These are phyloP conservation scores for Mycena crocata DNA, from an alignment of 768 basidiomycete species.

Conservation along the genomic window DNA sequence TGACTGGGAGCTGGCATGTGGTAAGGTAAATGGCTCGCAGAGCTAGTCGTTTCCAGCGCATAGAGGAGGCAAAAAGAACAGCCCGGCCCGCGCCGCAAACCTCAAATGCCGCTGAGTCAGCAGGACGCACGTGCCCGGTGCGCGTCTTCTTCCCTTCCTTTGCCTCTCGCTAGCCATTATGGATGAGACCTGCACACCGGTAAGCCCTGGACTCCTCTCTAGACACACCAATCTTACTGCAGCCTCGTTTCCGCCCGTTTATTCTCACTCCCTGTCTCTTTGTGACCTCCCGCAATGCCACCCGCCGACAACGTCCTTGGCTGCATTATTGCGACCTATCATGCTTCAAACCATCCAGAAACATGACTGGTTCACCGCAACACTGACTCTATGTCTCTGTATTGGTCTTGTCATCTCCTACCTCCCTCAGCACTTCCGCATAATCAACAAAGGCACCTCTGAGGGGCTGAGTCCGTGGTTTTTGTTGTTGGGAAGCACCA, in stretches of 20 bases:
- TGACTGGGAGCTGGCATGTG: no score
- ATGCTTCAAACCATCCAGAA: conserved; percentile 52
- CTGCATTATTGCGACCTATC: not conserved
- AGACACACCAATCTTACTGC: not conserved
- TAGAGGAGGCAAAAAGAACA: no score
- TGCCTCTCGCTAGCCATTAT: not conserved
- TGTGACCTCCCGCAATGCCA: conserved; percentile 3
- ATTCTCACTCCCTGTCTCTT: not conserved
- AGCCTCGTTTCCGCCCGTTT: not conserved
- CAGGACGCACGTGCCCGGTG: conserved; percentile 1
- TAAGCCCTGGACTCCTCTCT: not conserved
- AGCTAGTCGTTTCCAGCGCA: no score
- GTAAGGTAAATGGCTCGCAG: no score
- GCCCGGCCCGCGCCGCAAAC: no score
- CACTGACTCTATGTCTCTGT: conserved; percentile 73
- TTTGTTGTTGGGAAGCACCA: conserved; percentile 88
- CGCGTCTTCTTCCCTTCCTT: conserved; percentile 1
- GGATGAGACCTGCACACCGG: conserved; percentile 27
- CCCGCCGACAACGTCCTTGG: not conserved
- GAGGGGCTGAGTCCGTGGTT: conserved; percentile 95
- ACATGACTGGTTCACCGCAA: conserved; percentile 78
- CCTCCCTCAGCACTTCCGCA: conserved; percentile 87
- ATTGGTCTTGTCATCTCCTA: conserved; percentile 86
- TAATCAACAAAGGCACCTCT: conserved; percentile 80
- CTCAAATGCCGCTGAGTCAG: not conserved